Evolutionary conservation across 208 protist genomes (phyloP), one percentile per base, ranked within the genome.

Genomic region (Leishmania tarentolae): DNA sequence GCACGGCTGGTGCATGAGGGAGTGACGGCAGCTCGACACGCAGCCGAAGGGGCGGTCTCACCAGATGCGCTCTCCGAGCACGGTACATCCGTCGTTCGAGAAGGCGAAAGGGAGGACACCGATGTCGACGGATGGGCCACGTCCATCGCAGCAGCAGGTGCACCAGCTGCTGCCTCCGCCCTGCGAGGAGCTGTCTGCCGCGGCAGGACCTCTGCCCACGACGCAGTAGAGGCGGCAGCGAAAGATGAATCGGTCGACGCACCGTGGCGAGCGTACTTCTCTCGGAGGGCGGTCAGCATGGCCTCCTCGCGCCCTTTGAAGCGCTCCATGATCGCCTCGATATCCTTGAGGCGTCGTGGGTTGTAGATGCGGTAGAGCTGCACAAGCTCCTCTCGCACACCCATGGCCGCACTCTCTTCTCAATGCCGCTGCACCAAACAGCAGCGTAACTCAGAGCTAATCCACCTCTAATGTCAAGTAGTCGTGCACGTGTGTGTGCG

Each of bases 281-380:
- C 76, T 4, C 78, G 79, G 21, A 93, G 83, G 5, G 90, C 83
- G 8, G 74, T 44, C 42, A 95, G 65, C 81, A 95, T 89, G 17
- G 78, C 69, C 19, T 81, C 81, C 81, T 92, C 88, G 53, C 90
- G 84, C 0, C 92, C 92, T 40, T 86, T 84, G 85, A 90, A 95
- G 21, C 83, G 86, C 21, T 53, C 65, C 9, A 93, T 79, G 44
- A 91, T 75, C 24, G 71, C 71, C 79, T 93, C 89, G 1, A 93
- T 84, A 40, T 92, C 88, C 46, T 77, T 78, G 8, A 95, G 77
- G 40, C 91, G 91, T n/a, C 47, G 59, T 0, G 92, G 92, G 81
- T 95, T 92, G 83, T 95, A 85, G 37, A 72, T 53, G 46, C 81
- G 68, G 80, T 95, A 95, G 65, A 95, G 87, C 37, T 52, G 69